Conservation (phyloP, 441 rosid genomes). For the Capsella rubella region DNA sequence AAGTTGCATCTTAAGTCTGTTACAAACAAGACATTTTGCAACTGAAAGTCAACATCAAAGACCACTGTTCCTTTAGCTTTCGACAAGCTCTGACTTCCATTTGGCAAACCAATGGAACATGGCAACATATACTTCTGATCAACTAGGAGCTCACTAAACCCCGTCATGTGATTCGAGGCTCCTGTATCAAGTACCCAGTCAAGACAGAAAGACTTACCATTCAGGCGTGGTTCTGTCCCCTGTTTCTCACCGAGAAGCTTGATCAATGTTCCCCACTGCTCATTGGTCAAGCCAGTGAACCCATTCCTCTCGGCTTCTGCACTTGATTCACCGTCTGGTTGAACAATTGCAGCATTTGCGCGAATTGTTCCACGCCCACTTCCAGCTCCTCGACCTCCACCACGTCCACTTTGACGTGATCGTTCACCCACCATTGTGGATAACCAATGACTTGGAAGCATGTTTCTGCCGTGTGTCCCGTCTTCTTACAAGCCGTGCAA, state of each 20-base stretch:
- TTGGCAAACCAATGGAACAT: not conserved
- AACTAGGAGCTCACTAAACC: not conserved
- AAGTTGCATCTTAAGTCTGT: not conserved
- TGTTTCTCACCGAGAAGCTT: not conserved
- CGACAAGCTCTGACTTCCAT: not conserved
- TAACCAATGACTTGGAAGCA: not conserved
- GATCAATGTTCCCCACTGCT: not conserved
- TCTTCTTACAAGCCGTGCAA: not conserved
- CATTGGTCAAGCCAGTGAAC: not conserved
- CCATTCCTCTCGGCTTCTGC: not conserved
- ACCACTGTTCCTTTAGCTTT: not conserved
- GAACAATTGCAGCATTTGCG: not conserved
- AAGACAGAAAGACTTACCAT: not conserved
- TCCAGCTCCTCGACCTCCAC: not conserved
- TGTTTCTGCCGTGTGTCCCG: not conserved
- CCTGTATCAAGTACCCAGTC: not conserved
- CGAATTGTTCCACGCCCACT: not conserved
- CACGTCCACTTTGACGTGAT: not conserved
- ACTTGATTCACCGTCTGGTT: not conserved
- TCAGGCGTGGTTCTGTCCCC: no score
- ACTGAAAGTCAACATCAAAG: not conserved
- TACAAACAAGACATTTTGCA: not conserved
- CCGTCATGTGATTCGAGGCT: not conserved
- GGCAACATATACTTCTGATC: not conserved
- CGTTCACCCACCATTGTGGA: not conserved